Base-by-base conservation (phyloP, 345 rosid species). In the Psidium friedrichsthalianum region DNA sequence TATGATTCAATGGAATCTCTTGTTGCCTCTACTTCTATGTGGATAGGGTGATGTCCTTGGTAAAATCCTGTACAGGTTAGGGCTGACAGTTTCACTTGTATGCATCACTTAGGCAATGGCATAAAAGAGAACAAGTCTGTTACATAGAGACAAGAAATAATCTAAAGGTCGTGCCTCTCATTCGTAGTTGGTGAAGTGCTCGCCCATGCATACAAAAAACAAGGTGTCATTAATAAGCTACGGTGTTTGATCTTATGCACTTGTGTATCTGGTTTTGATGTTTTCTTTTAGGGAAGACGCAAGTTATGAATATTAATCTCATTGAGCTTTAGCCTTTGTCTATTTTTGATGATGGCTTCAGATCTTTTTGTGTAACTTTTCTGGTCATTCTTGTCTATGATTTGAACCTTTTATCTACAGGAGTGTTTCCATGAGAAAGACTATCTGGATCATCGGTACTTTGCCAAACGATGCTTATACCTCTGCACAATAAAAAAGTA, bases 391-490 rank as follows among this genome's bases (percentile, higher is more conserved):
- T 32, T 85, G 85, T 56, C 54, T 18, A 82, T n/a, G n/a, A 18
- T 64, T 22, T 69, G 44, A 32, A 32, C 82, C 36, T 9, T 44
- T 84, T 57, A 14, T 88, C 64, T 6, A 14, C 94, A 95, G 99
- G 98, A 95, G 56, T 96, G 98, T 88, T 97, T 95, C 87, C 91
- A 89, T 84, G 98, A 94, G 93, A 94, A 94, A 85, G 98, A 97
- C 88, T 97, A 93, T 88, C 90, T 95, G 86, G 93, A 96, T 92
- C 86, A 95, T 83, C 92, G 99, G 47, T 97, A 97, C 90, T 96
- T 95, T 89, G 98, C 97, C 86, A 96, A 95, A 90, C 89, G 99
- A 88, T 94, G 91, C 89, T 87, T 95, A 51, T 95, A 96, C 90
- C 98, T 97, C 61, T 94, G 96, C 86, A 87, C 94, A 29, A 86